A percentile compares a stretch with the other conserved stretches of the same genome.
These are phyloP conservation scores for Mycena vitilis DNA, from an alignment of 768 basidiomycete species.

Conservation along the genomic window DNA sequence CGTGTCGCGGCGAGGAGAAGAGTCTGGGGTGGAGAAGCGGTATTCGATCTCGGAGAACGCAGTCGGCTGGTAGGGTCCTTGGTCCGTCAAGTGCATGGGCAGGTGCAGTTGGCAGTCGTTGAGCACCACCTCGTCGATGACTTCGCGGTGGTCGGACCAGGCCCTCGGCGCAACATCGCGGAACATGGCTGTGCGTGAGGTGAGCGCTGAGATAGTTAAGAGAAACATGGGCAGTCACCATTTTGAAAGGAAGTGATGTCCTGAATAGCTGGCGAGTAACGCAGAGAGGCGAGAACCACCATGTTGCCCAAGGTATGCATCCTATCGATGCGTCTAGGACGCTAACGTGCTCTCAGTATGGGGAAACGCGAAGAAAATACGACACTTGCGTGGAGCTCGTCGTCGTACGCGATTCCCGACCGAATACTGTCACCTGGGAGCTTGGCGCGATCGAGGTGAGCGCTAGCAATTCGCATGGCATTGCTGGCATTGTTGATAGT, in stretches of 20 bases:
- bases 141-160: neutral
- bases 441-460: neutral
- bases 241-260: constrained; percentile 12
- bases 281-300: neutral
- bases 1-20: neutral
- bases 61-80: neutral
- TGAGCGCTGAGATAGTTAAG: too few species aligned
- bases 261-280: neutral
- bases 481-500: neutral
- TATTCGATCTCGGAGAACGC: constrained; percentile 1
- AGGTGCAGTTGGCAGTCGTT: neutral
- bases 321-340: neutral
- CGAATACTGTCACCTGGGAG: neutral
- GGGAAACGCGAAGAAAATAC: too few species aligned
- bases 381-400: too few species aligned
- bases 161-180: neutral
- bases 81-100: neutral
- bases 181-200: too few species aligned
- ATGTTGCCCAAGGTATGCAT: neutral
- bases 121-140: neutral
- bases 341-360: too few species aligned
- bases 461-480: neutral
- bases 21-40: neutral
- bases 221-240: too few species aligned
- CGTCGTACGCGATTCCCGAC: neutral